Percentiles rank a stretch among this genome's conserved stretches.
phyloP scores from a whole-genome alignment of 2,329 filamentous ascomycete species.

The Colletotrichum liaoningense region DNA sequence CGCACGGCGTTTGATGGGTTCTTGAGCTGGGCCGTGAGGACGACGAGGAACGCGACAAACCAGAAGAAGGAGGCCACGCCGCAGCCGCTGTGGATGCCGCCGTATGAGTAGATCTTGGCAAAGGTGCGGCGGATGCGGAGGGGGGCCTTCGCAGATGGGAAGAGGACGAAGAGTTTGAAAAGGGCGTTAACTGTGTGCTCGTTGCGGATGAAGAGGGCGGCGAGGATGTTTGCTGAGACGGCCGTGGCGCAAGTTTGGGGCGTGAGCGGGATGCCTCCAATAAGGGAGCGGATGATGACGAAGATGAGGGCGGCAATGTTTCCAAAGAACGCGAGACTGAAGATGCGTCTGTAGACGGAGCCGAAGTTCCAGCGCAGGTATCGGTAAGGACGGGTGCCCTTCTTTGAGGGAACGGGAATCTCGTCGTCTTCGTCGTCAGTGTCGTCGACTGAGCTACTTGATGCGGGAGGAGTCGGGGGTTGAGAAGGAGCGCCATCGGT shows the following conservation, averaged over 20 bases:
- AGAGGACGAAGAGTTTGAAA: constrained; percentile 57
- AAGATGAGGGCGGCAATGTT: constrained; percentile 61
- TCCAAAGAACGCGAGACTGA: constrained; percentile 61
- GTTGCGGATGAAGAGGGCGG: constrained; percentile 64
- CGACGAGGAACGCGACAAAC: constrained; percentile 56
- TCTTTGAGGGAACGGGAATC: constrained; percentile 52
- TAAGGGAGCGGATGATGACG: constrained; percentile 42
- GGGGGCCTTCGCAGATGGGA: constrained; percentile 57
- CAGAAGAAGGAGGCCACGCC: constrained; percentile 61
- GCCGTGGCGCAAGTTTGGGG: constrained; percentile 45
- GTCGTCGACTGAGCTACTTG: not conserved
- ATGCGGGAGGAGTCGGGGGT: not conserved
- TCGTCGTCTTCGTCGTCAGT: constrained; percentile 37
- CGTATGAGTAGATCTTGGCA: constrained; percentile 64
- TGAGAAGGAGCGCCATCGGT: not conserved
- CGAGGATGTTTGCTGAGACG: constrained; percentile 55
- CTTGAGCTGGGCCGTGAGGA: constrained; percentile 39
- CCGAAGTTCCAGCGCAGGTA: constrained; percentile 58
- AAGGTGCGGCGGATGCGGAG: constrained; percentile 59
- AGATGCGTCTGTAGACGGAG: constrained; percentile 67
- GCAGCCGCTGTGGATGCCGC: constrained; percentile 62
- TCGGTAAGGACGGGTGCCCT: constrained; percentile 49
- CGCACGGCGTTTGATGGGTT: constrained; percentile 52
- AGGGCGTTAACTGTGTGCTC: constrained; percentile 64
- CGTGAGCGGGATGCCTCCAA: constrained; percentile 31